Conservation (phyloP, 1,139 yeast genomes). For the Eremothecium gossypii region DNA sequence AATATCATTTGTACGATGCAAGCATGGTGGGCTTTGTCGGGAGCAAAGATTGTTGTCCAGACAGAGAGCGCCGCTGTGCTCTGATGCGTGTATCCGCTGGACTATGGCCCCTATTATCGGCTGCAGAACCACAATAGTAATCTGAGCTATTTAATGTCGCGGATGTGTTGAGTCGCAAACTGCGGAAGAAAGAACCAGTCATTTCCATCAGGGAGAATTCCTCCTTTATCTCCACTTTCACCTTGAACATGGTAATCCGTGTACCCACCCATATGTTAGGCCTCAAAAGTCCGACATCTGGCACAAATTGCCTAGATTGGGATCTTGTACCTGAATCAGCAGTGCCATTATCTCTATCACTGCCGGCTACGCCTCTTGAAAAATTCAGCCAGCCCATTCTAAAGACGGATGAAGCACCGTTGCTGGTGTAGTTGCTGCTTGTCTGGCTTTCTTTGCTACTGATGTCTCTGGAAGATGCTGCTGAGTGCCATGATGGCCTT, state of each 20-base stretch:
- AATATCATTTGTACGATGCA: not conserved
- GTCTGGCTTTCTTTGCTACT: too few relatives aligned
- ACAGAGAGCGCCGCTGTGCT: not conserved
- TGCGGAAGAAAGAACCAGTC: constrained; percentile 28
- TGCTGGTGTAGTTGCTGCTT: not conserved
- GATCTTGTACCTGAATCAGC: not conserved
- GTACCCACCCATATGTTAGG: constrained; percentile 58
- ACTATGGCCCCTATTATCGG: too few relatives aligned
- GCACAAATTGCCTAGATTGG: constrained; percentile 10
- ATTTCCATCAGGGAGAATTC: constrained; percentile 29
- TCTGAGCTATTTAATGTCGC: constrained; percentile 9
- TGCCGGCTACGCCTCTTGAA: constrained; percentile 11
- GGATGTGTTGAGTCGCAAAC: constrained; percentile 21
- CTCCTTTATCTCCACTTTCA: constrained; percentile 34
- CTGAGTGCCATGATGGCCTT: too few relatives aligned
- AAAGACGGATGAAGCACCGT: constrained; percentile 16
- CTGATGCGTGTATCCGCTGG: too few relatives aligned
- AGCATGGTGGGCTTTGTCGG: not conserved
- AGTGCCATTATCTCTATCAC: constrained; percentile 8
- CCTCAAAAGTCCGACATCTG: constrained; percentile 19
- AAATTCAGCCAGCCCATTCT: constrained; percentile 27
- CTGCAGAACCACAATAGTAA: too few relatives aligned
- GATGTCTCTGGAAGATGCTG: too few relatives aligned
- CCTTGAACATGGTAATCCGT: constrained; percentile 47
- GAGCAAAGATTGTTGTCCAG: constrained; percentile 1